Base-by-base conservation (phyloP, 352 stramenopile genomes). In the Phytophthora kernoviae region DNA sequence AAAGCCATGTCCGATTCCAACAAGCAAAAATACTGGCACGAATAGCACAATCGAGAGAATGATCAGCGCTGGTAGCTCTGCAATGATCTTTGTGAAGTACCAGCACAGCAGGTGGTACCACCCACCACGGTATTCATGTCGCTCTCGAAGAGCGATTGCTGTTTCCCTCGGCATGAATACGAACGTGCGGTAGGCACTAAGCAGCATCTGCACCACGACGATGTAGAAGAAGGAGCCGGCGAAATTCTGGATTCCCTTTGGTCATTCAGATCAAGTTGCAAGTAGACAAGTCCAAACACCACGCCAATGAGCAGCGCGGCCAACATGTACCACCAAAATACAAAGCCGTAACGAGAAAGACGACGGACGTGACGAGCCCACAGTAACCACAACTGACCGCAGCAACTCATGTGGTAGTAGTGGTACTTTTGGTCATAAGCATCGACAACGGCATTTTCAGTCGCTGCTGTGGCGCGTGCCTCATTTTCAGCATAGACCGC, bases 211-310 rank as follows among this genome's bases (percentile, higher is more conserved):
- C 14, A 79, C 65, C 36, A 89, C 62, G 0, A 84, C 48, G 1
- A 73, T 22, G 56, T 80, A 84, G 65, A 86, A 88, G 53, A 85
- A 83, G 8, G 59, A 60, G 20, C 78, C 75, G 1, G 65, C 42
- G 42, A 81, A 82, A 48, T 84, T 81, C 47, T 88, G 78, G 27
- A 84, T 79, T 2, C 78, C 72, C 20, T 84, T 65, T 39, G 82
- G 30, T 70, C 50, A 21, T 83, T 26, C 8, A 76, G 51, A 8
- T 85, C 71, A n/a, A 85, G 41, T 10, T 81, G 65, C 12, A 78
- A 49, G 48, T 75, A 81, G 8, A 81, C 54, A 4, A 81, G 57
- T 0, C 74, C 74, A 36, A 82, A 74, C 12, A 87, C 46, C 0
- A 87, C 43, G 4, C 65, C 68, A 22, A 85, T 71, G 41, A 88